Evolutionary conservation across 202 grass and related monocot species (phyloP), one percentile per base, ranked within the genome.

Genomic region (Tripidium arundinaceum): DNA sequence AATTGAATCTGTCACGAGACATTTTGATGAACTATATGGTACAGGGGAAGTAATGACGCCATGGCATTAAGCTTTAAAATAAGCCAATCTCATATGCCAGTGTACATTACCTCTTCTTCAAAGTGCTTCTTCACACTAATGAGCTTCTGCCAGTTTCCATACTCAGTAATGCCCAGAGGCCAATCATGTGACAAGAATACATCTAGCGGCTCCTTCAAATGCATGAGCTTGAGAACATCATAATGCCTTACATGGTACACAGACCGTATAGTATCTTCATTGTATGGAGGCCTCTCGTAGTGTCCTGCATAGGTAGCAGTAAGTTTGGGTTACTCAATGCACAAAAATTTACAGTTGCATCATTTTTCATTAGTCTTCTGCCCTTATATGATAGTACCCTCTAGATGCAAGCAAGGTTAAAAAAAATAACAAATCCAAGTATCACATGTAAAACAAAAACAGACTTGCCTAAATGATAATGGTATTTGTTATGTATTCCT

Each of bases 111-210:
- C 95, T 95, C 92, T 76, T 84, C 69, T 90, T 37, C 77, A 61
- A 93, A 98, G 43, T 50, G 28, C 0, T 4, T 37, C 83, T 98
- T 98, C 38, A 27, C 16, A 25, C 7, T 72, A 81, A 93, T 68
- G 75, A 98, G 92, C 55, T 69, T 86, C 85, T 95, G 46, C 77
- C 88, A 80, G 74, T 93, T 79, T 83, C 92, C 95, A 83, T 98
- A 98, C 81, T 98, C 92, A 68, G 92, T 95, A 78, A 95, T 93
- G 69, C 90, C 92, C 70, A 94, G 25, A 73, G 92, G 92, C 95
- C 95, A 98, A 85, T 98, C 92, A 88, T 98, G 95, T 21, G 95
- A 98, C 27, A 98, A 79, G 87, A 98, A 95, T 91, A 95, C 87
- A 88, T 98, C 92, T 78, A 91, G 62, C 61, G 90, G 92, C 75